Evolutionary conservation across 164 flowering plant species (phyloP).

Genomic region (Sextonia rubra): DNA sequence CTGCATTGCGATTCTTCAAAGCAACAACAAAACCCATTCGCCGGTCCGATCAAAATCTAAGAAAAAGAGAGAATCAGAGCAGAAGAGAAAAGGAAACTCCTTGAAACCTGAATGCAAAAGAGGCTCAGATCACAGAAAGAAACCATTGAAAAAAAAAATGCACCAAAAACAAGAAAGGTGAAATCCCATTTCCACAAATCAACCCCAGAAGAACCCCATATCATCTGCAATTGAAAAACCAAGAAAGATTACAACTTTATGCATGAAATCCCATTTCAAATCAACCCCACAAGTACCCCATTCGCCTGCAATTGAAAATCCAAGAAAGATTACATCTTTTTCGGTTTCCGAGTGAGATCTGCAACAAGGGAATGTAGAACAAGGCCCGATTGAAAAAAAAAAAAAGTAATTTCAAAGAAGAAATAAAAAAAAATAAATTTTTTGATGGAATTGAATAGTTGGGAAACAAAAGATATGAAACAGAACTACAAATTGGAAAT

Average conservation of each 20-base stretch:
- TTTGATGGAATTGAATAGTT: neutral
- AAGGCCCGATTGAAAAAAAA: neutral
- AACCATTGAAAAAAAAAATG: neutral
- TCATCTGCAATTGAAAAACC: neutral
- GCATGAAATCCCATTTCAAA: conserved; percentile 2
- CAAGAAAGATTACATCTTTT: conserved; percentile 3
- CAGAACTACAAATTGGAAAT: neutral
- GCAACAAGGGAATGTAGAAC: neutral
- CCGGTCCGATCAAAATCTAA: neutral
- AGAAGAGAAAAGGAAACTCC: neutral
- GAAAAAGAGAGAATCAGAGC: neutral
- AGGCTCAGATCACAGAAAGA: neutral
- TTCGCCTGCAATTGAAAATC: neutral
- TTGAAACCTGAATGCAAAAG: neutral
- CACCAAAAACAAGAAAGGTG: neutral
- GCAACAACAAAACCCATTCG: conserved; percentile 1
- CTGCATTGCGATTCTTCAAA: neutral
- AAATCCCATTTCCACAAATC: neutral
- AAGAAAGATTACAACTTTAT: conserved; percentile 1
- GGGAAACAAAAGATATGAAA: neutral
- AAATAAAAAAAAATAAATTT: neutral
- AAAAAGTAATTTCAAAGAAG: neutral
- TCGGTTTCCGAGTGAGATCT: conserved; percentile 6
- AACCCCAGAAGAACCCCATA: neutral
- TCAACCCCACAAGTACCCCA: neutral